Conservation (phyloP, 345 rosid genomes). For the Rubroshorea leprosula region DNA sequence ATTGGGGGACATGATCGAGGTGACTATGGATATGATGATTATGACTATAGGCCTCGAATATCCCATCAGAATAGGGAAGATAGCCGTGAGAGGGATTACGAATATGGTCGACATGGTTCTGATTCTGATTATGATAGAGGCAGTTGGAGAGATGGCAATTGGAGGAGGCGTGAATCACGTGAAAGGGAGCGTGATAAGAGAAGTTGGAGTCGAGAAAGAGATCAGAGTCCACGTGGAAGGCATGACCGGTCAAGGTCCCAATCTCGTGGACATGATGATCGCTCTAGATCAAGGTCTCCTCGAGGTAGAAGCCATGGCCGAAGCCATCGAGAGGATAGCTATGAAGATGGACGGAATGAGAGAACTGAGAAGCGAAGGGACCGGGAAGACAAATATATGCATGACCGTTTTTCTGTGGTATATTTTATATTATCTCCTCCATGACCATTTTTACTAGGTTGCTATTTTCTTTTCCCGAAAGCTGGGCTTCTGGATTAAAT, state of each 20-base stretch:
- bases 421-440: neutral
- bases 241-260: constrained; percentile 57
- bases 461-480: too few species aligned
- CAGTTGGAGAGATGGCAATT: too few species aligned
- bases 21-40: constrained; percentile 55
- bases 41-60: constrained; percentile 43
- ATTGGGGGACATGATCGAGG: constrained; percentile 56
- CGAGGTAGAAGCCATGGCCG: constrained; percentile 59
- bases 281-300: constrained; percentile 77
- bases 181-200: constrained; percentile 69
- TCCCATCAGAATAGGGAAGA: constrained; percentile 57
- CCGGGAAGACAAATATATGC: constrained; percentile 58
- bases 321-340: constrained; percentile 74
- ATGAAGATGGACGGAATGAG: constrained; percentile 59
- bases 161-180: constrained; percentile 60
- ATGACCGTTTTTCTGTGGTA: constrained; percentile 65
- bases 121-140: constrained; percentile 93
- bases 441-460: neutral
- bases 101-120: constrained; percentile 64
- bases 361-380: constrained; percentile 69
- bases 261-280: constrained; percentile 63
- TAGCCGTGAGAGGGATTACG: constrained; percentile 66
- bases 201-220: constrained; percentile 69
- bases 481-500: too few species aligned
- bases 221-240: constrained; percentile 65